These are phyloP conservation scores for Porcisia deanei DNA, from an alignment of 208 protist genomes.

Conservation along the genomic window DNA sequence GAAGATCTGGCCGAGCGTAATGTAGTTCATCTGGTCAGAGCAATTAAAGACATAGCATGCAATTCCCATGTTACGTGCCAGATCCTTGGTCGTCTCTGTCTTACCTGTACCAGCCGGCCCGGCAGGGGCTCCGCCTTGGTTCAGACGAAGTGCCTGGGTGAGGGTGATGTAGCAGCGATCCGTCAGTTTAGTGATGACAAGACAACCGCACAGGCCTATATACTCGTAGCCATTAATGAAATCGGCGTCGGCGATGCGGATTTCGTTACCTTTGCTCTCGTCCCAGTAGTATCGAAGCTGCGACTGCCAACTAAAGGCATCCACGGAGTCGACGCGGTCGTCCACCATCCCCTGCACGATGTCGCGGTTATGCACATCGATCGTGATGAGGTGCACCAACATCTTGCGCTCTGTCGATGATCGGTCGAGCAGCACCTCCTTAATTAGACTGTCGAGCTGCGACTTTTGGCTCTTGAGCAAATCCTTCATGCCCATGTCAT, in stretches of 20 bases:
- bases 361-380: conserved; percentile 98
- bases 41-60: conserved; percentile 97
- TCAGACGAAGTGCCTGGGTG: conserved; percentile 91
- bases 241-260: conserved; percentile 96
- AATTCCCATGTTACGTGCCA: conserved; percentile 94
- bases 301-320: conserved; percentile 97
- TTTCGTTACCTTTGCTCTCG: conserved; percentile 93
- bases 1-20: conserved; percentile 97
- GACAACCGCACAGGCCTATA: conserved; percentile 96
- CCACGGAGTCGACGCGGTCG: conserved; percentile 93
- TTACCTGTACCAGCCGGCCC: conserved; percentile 95
- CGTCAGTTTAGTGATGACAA: conserved; percentile 99
- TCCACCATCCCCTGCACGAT: conserved; percentile 94
- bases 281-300: conserved; percentile 98
- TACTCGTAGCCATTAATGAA: conserved; percentile 99
- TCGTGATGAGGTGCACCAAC: conserved; percentile 98
- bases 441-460: conserved; percentile 94
- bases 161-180: conserved; percentile 99
- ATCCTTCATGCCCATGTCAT: conserved; percentile 98
- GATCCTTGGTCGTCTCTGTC: conserved; percentile 96
- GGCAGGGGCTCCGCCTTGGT: conserved; percentile 92
- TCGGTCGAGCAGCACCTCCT: conserved; percentile 94
- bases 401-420: conserved; percentile 95
- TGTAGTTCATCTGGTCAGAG: conserved; percentile 99
- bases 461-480: conserved; percentile 95